These are phyloP conservation scores for Myriangium duriaei DNA, from an alignment of 2,329 filamentous ascomycete species.

Conservation along the genomic window DNA sequence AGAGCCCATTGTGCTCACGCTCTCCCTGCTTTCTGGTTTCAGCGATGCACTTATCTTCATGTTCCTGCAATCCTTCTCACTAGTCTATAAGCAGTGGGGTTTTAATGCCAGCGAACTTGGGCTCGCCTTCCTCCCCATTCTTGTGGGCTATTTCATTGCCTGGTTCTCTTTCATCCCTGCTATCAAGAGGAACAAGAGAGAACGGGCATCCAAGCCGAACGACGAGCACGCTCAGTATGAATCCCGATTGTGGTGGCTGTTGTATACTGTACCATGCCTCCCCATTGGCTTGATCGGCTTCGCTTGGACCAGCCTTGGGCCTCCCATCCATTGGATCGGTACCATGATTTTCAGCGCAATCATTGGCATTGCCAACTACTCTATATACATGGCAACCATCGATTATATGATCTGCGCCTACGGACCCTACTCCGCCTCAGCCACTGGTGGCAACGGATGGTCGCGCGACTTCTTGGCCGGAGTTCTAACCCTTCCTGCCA, in stretches of 20 bases:
- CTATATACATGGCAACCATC: slow-evolving; percentile 58
- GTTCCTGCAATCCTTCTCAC: slow-evolving; percentile 60
- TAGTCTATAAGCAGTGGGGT: slow-evolving; percentile 57
- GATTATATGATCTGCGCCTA: slow-evolving; percentile 69
- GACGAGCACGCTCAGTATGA: slow-evolving; percentile 48
- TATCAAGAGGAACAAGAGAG: slow-evolving; percentile 39
- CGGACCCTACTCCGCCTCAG: slow-evolving; percentile 60
- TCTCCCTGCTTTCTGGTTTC: slow-evolving; percentile 63
- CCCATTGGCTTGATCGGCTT: slow-evolving; percentile 61
- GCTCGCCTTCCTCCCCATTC: slow-evolving; percentile 53
- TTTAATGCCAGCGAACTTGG: slow-evolving; percentile 49
- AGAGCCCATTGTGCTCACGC: slow-evolving; percentile 60
- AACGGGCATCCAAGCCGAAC: slow-evolving; percentile 34
- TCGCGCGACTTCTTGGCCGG: slow-evolving; percentile 63
- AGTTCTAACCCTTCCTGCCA: slow-evolving; percentile 56
- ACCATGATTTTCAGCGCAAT: slow-evolving; percentile 55
- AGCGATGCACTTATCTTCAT: slow-evolving; percentile 69
- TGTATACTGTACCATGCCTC: slow-evolving; percentile 50
- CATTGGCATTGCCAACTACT: slow-evolving; percentile 57
- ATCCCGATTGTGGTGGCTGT: slow-evolving; percentile 53
- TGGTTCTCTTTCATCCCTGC: slow-evolving; percentile 49
- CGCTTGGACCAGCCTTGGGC: slow-evolving; percentile 57
- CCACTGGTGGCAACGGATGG: slow-evolving; percentile 66
- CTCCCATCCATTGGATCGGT: slow-evolving; percentile 54
- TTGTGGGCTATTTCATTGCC: slow-evolving; percentile 53